phyloP scores from a whole-genome alignment of 192 early-diverging fungal genomes.

The Lobosporangium transversale region DNA sequence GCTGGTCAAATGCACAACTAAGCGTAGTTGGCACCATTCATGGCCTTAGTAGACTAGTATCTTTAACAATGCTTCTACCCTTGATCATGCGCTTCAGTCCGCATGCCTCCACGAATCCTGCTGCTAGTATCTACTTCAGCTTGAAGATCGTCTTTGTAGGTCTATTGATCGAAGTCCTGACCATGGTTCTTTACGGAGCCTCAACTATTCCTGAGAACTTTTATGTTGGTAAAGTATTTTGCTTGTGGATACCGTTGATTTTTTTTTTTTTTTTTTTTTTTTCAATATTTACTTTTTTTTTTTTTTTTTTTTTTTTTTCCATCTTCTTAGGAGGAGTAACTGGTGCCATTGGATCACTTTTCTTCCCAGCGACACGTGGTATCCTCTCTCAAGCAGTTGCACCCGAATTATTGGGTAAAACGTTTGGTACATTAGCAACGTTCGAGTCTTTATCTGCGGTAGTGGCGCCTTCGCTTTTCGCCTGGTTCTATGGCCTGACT shows the following conservation, averaged over 20 bases:
- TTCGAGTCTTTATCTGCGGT: conserved; percentile 35
- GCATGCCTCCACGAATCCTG: neutral
- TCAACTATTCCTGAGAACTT: conserved; percentile 27
- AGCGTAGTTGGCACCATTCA: conserved; percentile 21
- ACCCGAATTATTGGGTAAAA: conserved; percentile 21
- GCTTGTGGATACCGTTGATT: no score
- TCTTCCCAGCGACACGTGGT: conserved; percentile 35
- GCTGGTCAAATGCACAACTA: conserved; percentile 12
- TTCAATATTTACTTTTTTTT: neutral
- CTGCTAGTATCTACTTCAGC: conserved; percentile 21
- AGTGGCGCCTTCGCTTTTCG: conserved; percentile 11
- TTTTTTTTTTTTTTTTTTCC: neutral
- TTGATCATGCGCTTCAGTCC: conserved; percentile 14
- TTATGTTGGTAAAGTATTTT: conserved; percentile 32
- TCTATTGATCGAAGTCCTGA: conserved; percentile 15
- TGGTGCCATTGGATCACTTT: conserved; percentile 28
- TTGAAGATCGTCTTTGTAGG: conserved; percentile 27
- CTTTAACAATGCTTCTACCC: conserved; percentile 26
- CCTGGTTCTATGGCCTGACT: conserved; percentile 22
- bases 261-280: neutral
- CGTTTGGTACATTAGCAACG: conserved; percentile 33
- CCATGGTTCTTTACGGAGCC: conserved; percentile 21
- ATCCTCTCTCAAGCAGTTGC: conserved; percentile 35
- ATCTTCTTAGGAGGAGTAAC: conserved; percentile 11
- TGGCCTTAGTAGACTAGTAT: conserved; percentile 24